A percentile compares a stretch with the other conserved stretches of the same genome.
phyloP scores from a whole-genome alignment of 306 rosid species.

The Malus sylvestris region DNA sequence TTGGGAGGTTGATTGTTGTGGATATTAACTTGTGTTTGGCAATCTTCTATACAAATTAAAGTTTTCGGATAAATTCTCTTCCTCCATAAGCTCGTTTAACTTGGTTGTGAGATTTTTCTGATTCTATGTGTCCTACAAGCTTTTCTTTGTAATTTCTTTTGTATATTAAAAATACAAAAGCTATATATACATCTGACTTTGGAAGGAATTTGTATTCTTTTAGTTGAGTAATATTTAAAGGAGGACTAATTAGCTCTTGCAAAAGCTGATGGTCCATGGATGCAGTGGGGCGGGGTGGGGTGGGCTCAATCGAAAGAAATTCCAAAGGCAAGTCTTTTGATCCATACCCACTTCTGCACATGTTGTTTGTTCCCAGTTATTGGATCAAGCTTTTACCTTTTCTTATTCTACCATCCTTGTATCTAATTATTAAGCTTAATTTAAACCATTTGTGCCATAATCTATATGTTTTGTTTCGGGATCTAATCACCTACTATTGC shows the following conservation, averaged over 20 bases:
- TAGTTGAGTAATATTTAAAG: not conserved
- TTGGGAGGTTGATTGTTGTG: too few relatives aligned
- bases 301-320: not conserved
- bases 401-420: not conserved
- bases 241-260: not conserved
- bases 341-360: slow-evolving; percentile 15
- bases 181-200: not conserved
- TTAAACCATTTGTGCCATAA: not conserved
- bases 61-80: not conserved
- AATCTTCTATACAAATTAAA: too few relatives aligned
- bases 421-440: not conserved
- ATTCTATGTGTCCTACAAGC: not conserved
- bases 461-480: not conserved
- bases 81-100: not conserved
- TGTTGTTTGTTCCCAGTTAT: slow-evolving; percentile 13
- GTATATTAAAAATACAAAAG: too few relatives aligned
- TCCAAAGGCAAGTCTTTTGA: not conserved
- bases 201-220: not conserved
- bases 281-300: not conserved
- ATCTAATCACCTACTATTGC: not conserved
- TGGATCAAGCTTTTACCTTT: slow-evolving; percentile 4
- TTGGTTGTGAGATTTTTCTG: not conserved
- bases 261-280: not conserved
- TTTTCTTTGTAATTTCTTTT: too few relatives aligned
- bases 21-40: too few relatives aligned